Evolutionary conservation across 2,329 filamentous ascomycete genomes (phyloP), one percentile per base, ranked within the genome.

Genomic region (Penicillium brevicompactum): DNA sequence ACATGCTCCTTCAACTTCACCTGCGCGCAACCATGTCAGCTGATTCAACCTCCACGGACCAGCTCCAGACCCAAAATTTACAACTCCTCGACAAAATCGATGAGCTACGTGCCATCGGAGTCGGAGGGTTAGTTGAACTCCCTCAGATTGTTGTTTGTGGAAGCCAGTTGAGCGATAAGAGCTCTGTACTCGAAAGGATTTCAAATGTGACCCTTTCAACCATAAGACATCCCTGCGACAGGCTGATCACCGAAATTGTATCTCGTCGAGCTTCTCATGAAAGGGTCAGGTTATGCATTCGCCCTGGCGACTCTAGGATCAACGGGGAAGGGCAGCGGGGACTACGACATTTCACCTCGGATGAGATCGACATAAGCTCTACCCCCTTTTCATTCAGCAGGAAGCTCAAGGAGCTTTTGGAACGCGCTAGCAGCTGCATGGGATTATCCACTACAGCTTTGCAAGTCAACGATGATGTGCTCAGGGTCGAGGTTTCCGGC

Each of bases 141-240:
- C 82, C 83, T 1, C 80, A 84, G 60, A 75, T 85, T 37, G 78
- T 87, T 4, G 84, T 87, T 4, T 82, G 82, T 27, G 84, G 86
- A 4, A 81, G 85, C 51, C 83, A 85, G 53, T 85, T 81, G 0
- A 80, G 81, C 1, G 85, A 85, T 2, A 88, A 88, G 64, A 85
- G 81, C n/a, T 87, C 84, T 0, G 83, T 87, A 0, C 77, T 88
- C 0, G 83, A 88, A 59, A 86, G 85, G 0, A 83, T 89, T 45
- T 84, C 84, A 0, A 78, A 81, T 9, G 80, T 89, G 1, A 78
- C 78, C 0, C 87, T 88, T 45, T 82, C 84, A 0, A 72, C 79
- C 10, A 82, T 85, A 5, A 79, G 80, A 13, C 80, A 74, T 22
- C 53, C 84, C 0, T 87, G 84, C 64, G 88, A 84, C 0, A 75